Evolutionary conservation across 2,329 filamentous ascomycete genomes (phyloP).

Genomic region (Trichoderma guizhouense): DNA sequence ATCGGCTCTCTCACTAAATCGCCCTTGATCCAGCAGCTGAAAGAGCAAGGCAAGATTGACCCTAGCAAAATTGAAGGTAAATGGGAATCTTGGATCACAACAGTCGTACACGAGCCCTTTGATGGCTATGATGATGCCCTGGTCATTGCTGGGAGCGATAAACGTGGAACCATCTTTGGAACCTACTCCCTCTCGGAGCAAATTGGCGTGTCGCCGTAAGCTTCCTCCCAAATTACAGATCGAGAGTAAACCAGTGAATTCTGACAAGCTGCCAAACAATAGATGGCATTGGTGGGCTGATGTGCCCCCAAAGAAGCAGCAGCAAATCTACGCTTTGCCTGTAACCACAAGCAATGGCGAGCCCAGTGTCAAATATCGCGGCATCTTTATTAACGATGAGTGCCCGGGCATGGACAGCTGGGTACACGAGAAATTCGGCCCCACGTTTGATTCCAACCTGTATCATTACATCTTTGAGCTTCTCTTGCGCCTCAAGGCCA

Average conservation of each 20-base stretch:
- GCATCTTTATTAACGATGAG: slow-evolving; percentile 60
- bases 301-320: slow-evolving; percentile 45
- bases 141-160: slow-evolving; percentile 57
- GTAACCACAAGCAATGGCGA: slow-evolving; percentile 36
- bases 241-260: neutral
- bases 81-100: slow-evolving; percentile 55
- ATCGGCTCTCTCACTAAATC: slow-evolving; percentile 26
- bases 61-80: slow-evolving; percentile 35
- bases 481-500: slow-evolving; percentile 55
- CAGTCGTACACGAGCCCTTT: slow-evolving; percentile 45
- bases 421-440: slow-evolving; percentile 47
- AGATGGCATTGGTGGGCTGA: slow-evolving; percentile 61
- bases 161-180: slow-evolving; percentile 58
- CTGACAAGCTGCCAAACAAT: neutral
- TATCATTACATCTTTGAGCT: slow-evolving; percentile 63
- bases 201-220: slow-evolving; percentile 55
- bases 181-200: slow-evolving; percentile 59
- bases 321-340: slow-evolving; percentile 46
- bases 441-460: slow-evolving; percentile 53
- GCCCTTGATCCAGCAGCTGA: slow-evolving; percentile 21
- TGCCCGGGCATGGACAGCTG: slow-evolving; percentile 49
- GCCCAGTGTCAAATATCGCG: slow-evolving; percentile 57
- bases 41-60: slow-evolving; percentile 23
- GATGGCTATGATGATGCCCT: slow-evolving; percentile 42
- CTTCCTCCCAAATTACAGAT: neutral